Base-by-base conservation (phyloP, 1,284 basidiomycete genomes). In the Flammula alnicola region DNA sequence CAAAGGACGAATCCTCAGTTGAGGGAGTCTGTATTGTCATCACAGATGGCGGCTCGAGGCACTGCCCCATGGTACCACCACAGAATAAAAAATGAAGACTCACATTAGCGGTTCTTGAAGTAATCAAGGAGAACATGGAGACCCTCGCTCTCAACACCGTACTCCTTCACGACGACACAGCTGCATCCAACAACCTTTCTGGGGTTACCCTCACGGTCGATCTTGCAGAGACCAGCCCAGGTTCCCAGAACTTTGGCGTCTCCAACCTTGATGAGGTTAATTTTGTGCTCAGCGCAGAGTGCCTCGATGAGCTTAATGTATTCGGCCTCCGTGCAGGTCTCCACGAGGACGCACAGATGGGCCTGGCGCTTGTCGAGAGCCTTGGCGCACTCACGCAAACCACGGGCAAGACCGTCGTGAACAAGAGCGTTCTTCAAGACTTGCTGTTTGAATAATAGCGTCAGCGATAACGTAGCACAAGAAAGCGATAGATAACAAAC, bases 281-380 rank as follows among this genome's bases (percentile, higher is more conserved):
- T 98, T 76, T 95, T 95, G 86, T 98, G 93, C 81, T 98, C 95
- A 62, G 93, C 93, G 75, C 96, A 98, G 69, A 98, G 93, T 47
- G 95, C 96, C 80, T 98, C 95, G 63, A 98, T 97, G 79, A 99
- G 93, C 83, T 98, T 98, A 84, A 98, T 91, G 86, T 99, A 98
- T 79, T 98, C 96, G 64, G 95, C 93, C 80, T 98, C 96, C 55
- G 91, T 96, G 83, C 95, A 97, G 55, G 94, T 95, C 86, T 99
- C 96, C 72, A 98, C 95, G 68, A 99, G 90, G 58, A 99, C 95
- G 78, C 96, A 98, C 53, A 99, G 84, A 77, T 98, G 96, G 52
- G 96, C 96, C 83, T 97, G 93, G 66, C 95, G 91, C 80, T 95
- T 95, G 86, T 99, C 96, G 60, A 99, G 84, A 54, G 96, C 94